Percentiles rank a stretch among this genome's conserved stretches.
These are phyloP conservation scores for Syzygium oleosum DNA, from an alignment of 345 rosid genomes.

Conservation along the genomic window DNA sequence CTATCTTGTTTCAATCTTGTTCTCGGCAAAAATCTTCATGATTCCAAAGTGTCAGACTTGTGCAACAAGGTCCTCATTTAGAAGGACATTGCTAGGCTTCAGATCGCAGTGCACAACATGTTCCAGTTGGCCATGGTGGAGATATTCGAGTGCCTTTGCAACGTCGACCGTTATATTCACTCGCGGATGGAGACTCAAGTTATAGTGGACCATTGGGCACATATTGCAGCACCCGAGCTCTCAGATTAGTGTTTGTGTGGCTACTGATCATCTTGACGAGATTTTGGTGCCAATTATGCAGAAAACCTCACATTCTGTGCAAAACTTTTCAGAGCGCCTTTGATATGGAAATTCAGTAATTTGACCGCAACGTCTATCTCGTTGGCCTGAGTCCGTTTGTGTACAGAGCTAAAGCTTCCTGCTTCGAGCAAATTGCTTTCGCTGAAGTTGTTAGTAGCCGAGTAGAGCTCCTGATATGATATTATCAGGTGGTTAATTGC, in stretches of 20 bases:
- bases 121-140: not conserved
- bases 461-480: too few relatives aligned
- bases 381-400: not conserved
- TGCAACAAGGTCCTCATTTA: not conserved
- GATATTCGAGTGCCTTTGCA: not conserved
- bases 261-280: constrained; percentile 7
- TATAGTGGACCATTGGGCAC: not conserved
- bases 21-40: not conserved
- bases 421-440: constrained; percentile 1
- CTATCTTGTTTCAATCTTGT: not conserved
- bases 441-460: too few relatives aligned
- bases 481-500: too few relatives aligned
- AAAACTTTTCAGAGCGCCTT: constrained; percentile 2
- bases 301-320: constrained; percentile 3
- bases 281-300: constrained; percentile 3
- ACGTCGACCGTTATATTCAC: not conserved
- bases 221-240: constrained; percentile 6
- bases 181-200: not conserved
- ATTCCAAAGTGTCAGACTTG: not conserved
- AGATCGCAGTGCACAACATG: not conserved
- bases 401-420: constrained; percentile 7
- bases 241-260: not conserved
- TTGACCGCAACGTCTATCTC: constrained; percentile 3
- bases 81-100: not conserved
- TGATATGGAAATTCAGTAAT: not conserved